These are phyloP conservation scores for Nyssa sinensis DNA, from an alignment of 148 eudicot species.

Conservation along the genomic window DNA sequence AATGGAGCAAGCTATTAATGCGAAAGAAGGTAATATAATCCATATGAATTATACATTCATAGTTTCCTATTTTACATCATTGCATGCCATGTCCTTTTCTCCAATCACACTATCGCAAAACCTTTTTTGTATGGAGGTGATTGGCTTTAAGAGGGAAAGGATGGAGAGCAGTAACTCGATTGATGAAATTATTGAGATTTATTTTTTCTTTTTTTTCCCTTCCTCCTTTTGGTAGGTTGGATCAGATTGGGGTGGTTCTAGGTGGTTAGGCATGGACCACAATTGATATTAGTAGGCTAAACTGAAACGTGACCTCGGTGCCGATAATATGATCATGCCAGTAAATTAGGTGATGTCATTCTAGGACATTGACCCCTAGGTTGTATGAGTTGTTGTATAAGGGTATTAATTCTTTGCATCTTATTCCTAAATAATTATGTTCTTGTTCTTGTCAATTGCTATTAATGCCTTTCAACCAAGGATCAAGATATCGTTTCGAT, in stretches of 20 bases:
- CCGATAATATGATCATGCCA: not conserved
- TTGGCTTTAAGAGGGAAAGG: not conserved
- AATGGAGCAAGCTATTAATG: conserved; percentile 83
- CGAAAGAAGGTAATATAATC: conserved; percentile 62
- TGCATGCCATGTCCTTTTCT: conserved; percentile 12
- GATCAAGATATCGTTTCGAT: no score
- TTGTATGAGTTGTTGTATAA: not conserved
- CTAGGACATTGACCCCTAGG: not conserved
- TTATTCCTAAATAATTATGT: no score
- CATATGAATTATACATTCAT: not conserved
- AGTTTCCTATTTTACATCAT: not conserved
- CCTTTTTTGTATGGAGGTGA: not conserved
- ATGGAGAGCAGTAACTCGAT: not conserved
- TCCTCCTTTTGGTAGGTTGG: conserved; percentile 2
- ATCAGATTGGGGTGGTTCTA: not conserved
- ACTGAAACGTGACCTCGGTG: not conserved
- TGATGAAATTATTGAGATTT: conserved; percentile 1
- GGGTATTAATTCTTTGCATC: not conserved
- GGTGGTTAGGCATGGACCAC: conserved; percentile 1
- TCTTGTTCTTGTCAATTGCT: no score
- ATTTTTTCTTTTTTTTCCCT: not conserved
- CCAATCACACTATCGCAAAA: not conserved
- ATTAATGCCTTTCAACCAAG: no score
- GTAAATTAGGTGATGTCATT: not conserved
- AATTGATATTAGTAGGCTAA: no score